phyloP scores from a whole-genome alignment of 805 yeast genomes.

The Nadsonia fulvescens region DNA sequence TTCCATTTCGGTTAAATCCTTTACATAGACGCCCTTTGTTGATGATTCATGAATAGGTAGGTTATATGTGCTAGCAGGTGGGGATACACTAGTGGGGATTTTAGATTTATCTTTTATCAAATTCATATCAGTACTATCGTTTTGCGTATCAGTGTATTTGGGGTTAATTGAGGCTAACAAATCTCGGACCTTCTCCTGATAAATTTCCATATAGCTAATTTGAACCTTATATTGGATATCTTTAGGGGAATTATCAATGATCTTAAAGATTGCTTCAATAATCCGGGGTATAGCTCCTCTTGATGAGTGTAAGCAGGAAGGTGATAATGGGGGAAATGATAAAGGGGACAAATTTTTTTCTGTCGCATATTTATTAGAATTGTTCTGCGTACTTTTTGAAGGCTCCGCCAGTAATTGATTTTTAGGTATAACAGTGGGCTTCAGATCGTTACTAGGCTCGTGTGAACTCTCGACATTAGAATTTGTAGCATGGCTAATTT shows the following conservation, averaged over 20 bases:
- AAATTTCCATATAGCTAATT: conserved; percentile 64
- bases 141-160: conserved; percentile 2
- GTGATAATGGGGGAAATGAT: no score
- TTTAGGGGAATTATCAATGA: conserved; percentile 27
- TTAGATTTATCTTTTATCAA: neutral
- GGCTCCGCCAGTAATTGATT: conserved; percentile 16
- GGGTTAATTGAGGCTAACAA: conserved; percentile 29
- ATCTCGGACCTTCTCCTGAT: conserved; percentile 62
- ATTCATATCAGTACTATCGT: neutral
- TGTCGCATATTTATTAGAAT: no score
- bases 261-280: conserved; percentile 42
- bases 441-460: no score
- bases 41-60: conserved; percentile 47
- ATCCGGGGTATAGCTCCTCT: conserved; percentile 62
- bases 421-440: no score
- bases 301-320: no score
- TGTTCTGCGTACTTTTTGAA: no score
- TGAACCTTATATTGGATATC: conserved; percentile 48
- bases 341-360: no score
- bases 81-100: no score
- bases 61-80: no score
- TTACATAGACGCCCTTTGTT: conserved; percentile 47
- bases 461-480: no score
- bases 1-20: conserved; percentile 45
- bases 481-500: no score